phyloP scores from a whole-genome alignment of 371 early-diverging fungal species.

The Phascolomyces articulosus region DNA sequence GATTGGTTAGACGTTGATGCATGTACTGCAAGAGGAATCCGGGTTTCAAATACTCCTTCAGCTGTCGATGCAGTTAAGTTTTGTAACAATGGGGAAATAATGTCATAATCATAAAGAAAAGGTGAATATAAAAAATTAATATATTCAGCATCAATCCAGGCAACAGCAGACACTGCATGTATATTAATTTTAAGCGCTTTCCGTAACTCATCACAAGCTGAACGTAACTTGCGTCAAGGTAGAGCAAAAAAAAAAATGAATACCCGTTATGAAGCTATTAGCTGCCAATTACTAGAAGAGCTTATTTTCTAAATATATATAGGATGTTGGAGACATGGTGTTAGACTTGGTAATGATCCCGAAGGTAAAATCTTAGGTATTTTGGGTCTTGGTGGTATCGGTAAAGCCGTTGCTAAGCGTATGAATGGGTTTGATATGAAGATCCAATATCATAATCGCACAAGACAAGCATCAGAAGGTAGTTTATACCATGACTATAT shows the following conservation, averaged over 20 bases:
- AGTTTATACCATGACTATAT: too few relatives aligned
- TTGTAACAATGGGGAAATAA: too few relatives aligned
- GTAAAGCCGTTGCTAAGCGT: conserved; percentile 60
- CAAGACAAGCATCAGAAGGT: conserved; percentile 35
- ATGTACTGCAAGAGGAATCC: conserved; percentile 34
- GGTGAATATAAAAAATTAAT: too few relatives aligned
- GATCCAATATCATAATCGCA: conserved; percentile 58
- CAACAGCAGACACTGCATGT: conserved; percentile 60
- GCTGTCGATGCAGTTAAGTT: conserved; percentile 38
- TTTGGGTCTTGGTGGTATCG: conserved; percentile 67
- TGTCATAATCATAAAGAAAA: too few relatives aligned
- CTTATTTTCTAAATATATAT: not conserved
- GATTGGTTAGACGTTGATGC: conserved; percentile 42
- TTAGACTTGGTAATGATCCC: conserved; percentile 54
- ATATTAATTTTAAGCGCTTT: conserved; percentile 51
- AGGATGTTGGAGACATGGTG: conserved; percentile 47
- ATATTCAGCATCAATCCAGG: too few relatives aligned
- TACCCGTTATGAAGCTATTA: too few relatives aligned
- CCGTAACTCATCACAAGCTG: conserved; percentile 48
- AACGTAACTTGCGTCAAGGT: conserved; percentile 52
- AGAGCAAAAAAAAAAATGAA: not conserved
- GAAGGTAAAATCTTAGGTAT: conserved; percentile 58
- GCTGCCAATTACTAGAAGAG: too few relatives aligned
- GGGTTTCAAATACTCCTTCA: conserved; percentile 44
- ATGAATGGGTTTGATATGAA: conserved; percentile 58